Conservation (phyloP, 345 rosid species). For the Eucalyptus rudis region DNA sequence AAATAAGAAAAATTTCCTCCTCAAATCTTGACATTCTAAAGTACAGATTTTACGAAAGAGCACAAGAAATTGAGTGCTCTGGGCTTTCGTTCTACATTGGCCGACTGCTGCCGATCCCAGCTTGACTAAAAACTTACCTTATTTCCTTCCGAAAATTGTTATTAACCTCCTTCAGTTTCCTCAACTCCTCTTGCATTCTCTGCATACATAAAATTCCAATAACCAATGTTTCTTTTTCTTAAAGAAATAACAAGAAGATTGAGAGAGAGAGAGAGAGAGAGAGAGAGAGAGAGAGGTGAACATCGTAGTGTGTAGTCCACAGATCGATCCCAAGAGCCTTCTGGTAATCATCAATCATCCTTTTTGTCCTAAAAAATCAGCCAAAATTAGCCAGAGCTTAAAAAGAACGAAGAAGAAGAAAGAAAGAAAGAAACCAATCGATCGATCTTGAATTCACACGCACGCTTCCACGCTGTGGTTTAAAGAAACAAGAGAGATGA, state of each 20-base stretch:
- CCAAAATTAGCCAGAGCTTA: not conserved
- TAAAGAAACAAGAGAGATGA: not conserved
- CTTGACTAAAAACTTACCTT: slow-evolving; percentile 3
- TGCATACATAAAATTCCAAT: not conserved
- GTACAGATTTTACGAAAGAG: not conserved
- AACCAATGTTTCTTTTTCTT: not conserved
- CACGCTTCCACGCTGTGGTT: not conserved
- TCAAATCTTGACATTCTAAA: not conserved
- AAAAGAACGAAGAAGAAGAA: not conserved
- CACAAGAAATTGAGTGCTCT: not conserved
- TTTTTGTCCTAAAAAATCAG: slow-evolving; percentile 17
- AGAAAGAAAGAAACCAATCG: not conserved
- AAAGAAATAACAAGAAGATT: not conserved
- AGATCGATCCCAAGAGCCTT: slow-evolving; percentile 29
- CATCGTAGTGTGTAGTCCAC: slow-evolving; percentile 50
- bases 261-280: not conserved
- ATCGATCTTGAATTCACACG: not conserved
- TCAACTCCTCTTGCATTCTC: slow-evolving; percentile 45
- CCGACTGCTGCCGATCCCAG: not conserved
- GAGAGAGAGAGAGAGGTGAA: no score
- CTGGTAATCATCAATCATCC: slow-evolving; percentile 36
- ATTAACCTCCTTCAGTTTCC: slow-evolving; percentile 36
- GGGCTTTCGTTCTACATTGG: not conserved
- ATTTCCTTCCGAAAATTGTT: slow-evolving; percentile 33
- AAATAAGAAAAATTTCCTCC: not conserved